Conservation (phyloP, 2,329 filamentous ascomycete genomes). For the Beauveria sp. region DNA sequence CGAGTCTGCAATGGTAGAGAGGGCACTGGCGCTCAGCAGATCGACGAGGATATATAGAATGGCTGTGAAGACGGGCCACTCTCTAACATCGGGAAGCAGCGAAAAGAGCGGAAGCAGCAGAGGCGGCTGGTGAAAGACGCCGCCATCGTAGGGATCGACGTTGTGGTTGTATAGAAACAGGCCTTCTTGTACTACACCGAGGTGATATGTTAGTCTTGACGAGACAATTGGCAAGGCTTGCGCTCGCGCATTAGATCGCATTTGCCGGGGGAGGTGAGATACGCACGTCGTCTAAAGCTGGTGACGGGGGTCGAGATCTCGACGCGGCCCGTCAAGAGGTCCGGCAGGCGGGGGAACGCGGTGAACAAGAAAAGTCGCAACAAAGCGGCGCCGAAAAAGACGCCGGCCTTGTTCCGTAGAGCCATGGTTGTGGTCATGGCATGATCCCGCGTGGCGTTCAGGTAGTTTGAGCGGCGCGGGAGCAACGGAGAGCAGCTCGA, state of each 20-base stretch:
- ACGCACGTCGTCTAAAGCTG: conserved; percentile 91
- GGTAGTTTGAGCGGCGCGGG: background rate
- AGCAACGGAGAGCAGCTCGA: background rate
- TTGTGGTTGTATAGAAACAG: conserved; percentile 94
- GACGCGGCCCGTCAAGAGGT: conserved; percentile 80
- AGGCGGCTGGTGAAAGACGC: conserved; percentile 75
- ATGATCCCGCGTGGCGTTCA: conserved; percentile 16
- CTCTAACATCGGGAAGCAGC: conserved; percentile 64
- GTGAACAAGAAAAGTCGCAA: conserved; percentile 74
- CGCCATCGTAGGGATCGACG: conserved; percentile 94
- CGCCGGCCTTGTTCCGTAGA: conserved; percentile 35
- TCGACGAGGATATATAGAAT: conserved; percentile 77
- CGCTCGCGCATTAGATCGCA: background rate
- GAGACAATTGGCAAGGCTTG: background rate
- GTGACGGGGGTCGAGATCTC: conserved; percentile 96
- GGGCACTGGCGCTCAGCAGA: conserved; percentile 69
- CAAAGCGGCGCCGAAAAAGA: conserved; percentile 69
- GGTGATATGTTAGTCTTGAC: conserved; percentile 8
- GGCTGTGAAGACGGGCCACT: conserved; percentile 65
- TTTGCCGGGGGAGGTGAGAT: background rate
- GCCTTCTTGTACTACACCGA: conserved; percentile 74
- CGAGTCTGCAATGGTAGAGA: conserved; percentile 73
- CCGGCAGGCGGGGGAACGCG: conserved; percentile 74
- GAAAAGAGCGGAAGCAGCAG: conserved; percentile 87
- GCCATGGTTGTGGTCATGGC: conserved; percentile 32